Conservation (phyloP, 352 stramenopile genomes). For the Globisporangium iwayamae region DNA sequence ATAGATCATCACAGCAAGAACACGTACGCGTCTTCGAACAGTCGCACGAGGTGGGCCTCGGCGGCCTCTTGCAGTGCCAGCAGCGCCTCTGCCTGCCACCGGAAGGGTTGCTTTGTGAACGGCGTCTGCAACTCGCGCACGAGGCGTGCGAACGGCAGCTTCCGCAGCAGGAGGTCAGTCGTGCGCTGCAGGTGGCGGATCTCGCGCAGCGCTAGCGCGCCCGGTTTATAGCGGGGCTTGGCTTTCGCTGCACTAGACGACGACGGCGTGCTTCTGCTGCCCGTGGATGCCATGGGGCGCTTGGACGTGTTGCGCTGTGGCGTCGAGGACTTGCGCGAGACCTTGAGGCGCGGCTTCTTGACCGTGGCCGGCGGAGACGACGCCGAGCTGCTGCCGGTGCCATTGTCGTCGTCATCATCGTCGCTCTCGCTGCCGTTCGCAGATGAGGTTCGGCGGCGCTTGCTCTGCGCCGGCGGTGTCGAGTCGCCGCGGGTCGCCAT, state of each 20-base stretch:
- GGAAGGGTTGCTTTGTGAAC: conserved; percentile 75
- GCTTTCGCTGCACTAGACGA: conserved; percentile 16
- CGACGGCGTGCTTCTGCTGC: background rate
- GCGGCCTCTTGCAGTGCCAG: conserved; percentile 92
- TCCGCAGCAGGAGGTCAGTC: conserved; percentile 95
- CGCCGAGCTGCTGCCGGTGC: background rate
- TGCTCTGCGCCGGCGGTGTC: conserved; percentile 24
- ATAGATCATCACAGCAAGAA: background rate
- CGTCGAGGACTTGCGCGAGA: conserved; percentile 14
- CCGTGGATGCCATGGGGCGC: background rate
- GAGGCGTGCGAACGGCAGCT: conserved; percentile 96
- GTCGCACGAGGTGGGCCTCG: conserved; percentile 93
- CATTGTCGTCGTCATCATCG: background rate
- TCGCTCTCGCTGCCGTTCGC: conserved; percentile 4
- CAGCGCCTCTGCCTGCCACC: conserved; percentile 90
- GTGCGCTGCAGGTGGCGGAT: conserved; percentile 95
- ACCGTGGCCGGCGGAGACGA: conserved; percentile 12
- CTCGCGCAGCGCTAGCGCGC: conserved; percentile 89
- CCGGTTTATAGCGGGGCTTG: conserved; percentile 58
- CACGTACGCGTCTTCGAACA: conserved; percentile 94
- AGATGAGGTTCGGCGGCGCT: conserved; percentile 11
- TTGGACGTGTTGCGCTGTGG: conserved; percentile 8
- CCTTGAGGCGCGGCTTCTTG: conserved; percentile 19
- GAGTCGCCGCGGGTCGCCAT: conserved; percentile 14
- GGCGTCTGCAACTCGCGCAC: conserved; percentile 92